Conservation (phyloP, 140 eudicot species). For the Ambrosia hybrid region DNA sequence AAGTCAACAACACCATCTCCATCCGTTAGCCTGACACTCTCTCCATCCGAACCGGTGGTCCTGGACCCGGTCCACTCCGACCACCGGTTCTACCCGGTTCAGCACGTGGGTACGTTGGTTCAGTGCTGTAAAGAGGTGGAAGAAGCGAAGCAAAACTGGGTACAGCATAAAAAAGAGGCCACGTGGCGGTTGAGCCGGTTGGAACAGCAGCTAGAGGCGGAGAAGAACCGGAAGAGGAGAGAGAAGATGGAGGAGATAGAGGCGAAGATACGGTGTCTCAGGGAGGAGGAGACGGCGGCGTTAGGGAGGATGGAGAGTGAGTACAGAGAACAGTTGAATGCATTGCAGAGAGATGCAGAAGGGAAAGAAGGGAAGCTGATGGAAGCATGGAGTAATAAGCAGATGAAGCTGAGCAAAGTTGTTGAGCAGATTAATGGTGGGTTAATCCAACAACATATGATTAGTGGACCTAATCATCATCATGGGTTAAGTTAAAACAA, state of each 20-base stretch:
- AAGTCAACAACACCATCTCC: conserved; percentile 58
- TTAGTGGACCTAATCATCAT: conserved; percentile 38
- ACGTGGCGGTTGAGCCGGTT: conserved; percentile 71
- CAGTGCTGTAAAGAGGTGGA: conserved; percentile 65
- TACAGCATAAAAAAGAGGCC: conserved; percentile 67
- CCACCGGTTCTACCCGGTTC: conserved; percentile 47
- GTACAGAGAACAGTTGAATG: conserved; percentile 47
- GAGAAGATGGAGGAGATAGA: conserved; percentile 70
- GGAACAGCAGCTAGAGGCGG: conserved; percentile 67
- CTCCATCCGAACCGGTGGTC: conserved; percentile 62
- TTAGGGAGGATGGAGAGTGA: conserved; percentile 51
- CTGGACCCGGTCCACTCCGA: conserved; percentile 46
- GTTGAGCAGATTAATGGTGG: conserved; percentile 49
- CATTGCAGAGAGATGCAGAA: conserved; percentile 64
- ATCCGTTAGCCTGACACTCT: conserved; percentile 53
- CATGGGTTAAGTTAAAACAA: conserved; percentile 24
- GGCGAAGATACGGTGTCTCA: conserved; percentile 48
- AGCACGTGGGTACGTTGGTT: conserved; percentile 46
- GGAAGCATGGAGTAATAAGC: conserved; percentile 61
- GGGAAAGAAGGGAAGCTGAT: conserved; percentile 59
- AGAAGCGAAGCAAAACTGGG: conserved; percentile 61
- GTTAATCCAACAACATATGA: conserved; percentile 38
- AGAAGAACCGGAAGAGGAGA: conserved; percentile 50
- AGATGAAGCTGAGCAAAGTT: conserved; percentile 48
- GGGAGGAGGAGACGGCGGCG: conserved; percentile 59